These are phyloP conservation scores for Paralagenidium karlingii DNA, from an alignment of 352 stramenopile genomes.

Conservation along the genomic window DNA sequence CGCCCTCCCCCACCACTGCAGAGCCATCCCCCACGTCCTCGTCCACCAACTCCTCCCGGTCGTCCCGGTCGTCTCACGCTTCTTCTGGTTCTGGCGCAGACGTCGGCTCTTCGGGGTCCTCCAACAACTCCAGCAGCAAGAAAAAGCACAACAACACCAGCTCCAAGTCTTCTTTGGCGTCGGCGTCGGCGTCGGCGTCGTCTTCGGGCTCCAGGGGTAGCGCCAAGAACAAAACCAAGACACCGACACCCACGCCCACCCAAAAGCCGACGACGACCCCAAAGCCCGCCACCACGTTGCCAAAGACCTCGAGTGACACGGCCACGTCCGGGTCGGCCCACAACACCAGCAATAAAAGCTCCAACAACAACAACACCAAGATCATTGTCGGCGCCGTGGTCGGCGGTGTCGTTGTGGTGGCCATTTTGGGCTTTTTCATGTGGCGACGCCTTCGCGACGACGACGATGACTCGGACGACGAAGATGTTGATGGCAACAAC, in stretches of 20 bases:
- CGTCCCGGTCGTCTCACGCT: no score
- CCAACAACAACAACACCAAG: slow-evolving; percentile 20
- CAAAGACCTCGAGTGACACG: slow-evolving; percentile 6
- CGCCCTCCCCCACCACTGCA: no score
- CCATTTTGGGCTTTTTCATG: slow-evolving; percentile 37
- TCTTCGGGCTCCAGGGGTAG: slow-evolving; percentile 1
- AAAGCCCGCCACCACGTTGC: slow-evolving; percentile 11
- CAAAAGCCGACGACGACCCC: slow-evolving; percentile 2
- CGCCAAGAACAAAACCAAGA: slow-evolving; percentile 9
- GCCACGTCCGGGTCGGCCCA: slow-evolving; percentile 7
- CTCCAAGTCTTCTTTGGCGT: no score
- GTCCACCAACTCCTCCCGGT: no score
- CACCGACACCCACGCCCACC: slow-evolving; percentile 1
- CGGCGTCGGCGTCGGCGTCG: no score
- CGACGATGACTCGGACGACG: slow-evolving; percentile 48
- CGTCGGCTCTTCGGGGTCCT: no score
- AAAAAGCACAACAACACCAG: no score
- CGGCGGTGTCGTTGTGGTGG: slow-evolving; percentile 21
- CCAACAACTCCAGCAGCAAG: no score
- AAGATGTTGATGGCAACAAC: slow-evolving; percentile 18
- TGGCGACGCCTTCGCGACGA: slow-evolving; percentile 45
- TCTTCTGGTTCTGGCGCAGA: no score
- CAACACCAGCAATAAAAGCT: slow-evolving; percentile 10
- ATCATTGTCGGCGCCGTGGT: slow-evolving; percentile 33
- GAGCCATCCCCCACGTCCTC: no score